Evolutionary conservation across 202 grass and related monocot genomes (phyloP).

Genomic region (Schoenoplectus triqueter): DNA sequence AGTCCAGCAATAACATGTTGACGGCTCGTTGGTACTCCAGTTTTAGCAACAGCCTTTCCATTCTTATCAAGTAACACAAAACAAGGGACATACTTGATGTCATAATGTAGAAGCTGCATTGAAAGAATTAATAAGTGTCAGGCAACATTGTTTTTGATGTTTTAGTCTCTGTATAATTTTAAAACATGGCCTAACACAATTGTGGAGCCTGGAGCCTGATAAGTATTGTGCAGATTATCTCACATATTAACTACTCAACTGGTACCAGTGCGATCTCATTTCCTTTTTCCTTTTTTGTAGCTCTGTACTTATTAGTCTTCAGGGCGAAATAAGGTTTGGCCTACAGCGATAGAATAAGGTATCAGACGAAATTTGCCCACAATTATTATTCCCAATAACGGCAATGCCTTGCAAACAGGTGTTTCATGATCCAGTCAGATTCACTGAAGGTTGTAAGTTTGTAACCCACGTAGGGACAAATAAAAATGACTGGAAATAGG

Average conservation of each 20-base stretch:
- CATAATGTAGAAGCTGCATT: slow-evolving; percentile 92
- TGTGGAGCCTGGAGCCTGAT: neutral
- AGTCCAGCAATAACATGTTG: slow-evolving; percentile 78
- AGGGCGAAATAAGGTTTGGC: no score
- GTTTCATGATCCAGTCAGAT: no score
- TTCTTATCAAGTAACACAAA: slow-evolving; percentile 96
- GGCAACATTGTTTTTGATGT: slow-evolving; percentile 31
- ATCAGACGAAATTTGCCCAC: no score
- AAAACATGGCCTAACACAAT: neutral
- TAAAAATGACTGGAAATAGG: no score
- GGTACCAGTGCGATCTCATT: neutral
- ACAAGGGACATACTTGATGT: slow-evolving; percentile 89
- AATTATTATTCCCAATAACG: no score
- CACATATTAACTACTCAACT: neutral
- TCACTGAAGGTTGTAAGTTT: no score
- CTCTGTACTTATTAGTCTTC: no score
- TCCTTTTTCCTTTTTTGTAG: neutral
- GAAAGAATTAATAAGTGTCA: slow-evolving; percentile 1
- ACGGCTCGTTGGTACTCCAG: slow-evolving; percentile 79
- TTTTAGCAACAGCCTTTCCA: slow-evolving; percentile 79
- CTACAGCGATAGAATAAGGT: no score
- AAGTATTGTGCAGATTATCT: no score
- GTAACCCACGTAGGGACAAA: no score
- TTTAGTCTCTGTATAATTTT: neutral
- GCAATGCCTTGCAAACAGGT: no score